Evolutionary conservation across 1,284 basidiomycete genomes (phyloP).

Genomic region (Pholiota adiposa): DNA sequence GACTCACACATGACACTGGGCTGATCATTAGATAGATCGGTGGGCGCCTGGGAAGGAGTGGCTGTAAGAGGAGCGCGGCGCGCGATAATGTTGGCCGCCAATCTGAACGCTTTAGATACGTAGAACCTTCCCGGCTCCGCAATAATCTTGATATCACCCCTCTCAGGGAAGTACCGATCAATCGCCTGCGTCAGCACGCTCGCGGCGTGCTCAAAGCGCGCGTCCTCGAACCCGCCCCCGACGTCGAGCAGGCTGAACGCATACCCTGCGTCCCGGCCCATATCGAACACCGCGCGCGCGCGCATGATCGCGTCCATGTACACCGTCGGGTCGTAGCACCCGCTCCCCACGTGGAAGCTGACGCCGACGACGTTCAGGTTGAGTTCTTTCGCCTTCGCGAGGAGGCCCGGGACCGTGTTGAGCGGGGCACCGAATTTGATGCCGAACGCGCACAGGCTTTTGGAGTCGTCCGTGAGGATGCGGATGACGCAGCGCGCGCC

Average conservation of each 20-base stretch:
- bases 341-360: conserved; percentile 98
- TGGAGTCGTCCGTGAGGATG: conserved; percentile 97
- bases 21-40: conserved; percentile 42
- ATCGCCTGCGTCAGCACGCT: conserved; percentile 75
- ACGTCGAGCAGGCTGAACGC: conserved; percentile 87
- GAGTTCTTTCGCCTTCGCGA: conserved; percentile 82
- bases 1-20: conserved; percentile 83
- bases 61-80: conserved; percentile 61
- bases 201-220: conserved; percentile 86
- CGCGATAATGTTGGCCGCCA: conserved; percentile 95
- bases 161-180: conserved; percentile 85
- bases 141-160: conserved; percentile 80
- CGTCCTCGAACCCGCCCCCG: conserved; percentile 95
- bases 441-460: conserved; percentile 91
- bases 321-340: conserved; percentile 91
- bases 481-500: conserved; percentile 89
- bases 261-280: conserved; percentile 86
- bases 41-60: conserved; percentile 23
- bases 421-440: conserved; percentile 98
- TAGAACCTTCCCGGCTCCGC: conserved; percentile 98
- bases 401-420: conserved; percentile 77
- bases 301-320: conserved; percentile 91
- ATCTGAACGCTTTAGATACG: conserved; percentile 90
- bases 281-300: conserved; percentile 86
- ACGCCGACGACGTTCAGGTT: conserved; percentile 91